Conservation (phyloP, 2,329 filamentous ascomycete genomes). For the Aspergillus caelatus region DNA sequence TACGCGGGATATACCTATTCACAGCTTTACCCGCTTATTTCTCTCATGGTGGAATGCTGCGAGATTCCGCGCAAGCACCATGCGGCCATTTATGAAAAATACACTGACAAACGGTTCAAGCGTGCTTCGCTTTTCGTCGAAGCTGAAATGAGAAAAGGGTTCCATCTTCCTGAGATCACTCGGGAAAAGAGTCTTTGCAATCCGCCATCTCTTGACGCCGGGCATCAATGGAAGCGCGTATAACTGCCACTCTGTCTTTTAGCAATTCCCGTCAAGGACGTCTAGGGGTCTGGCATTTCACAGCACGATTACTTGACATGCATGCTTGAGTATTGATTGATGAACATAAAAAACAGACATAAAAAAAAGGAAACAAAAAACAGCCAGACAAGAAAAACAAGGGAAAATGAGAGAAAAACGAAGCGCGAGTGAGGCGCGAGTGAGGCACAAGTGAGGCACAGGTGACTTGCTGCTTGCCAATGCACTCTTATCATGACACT, state of each 20-base stretch:
- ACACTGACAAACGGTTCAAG: constrained; percentile 84
- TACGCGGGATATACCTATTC: constrained; percentile 91
- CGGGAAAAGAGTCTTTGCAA: constrained; percentile 20
- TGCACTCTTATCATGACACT: constrained; percentile 7
- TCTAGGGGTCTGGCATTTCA: not conserved
- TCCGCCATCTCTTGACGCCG: constrained; percentile 14
- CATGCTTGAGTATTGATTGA: not conserved
- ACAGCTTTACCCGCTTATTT: constrained; percentile 77
- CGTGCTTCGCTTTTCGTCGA: constrained; percentile 79
- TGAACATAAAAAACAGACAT: not conserved
- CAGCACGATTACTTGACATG: not conserved
- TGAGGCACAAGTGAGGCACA: too few relatives aligned
- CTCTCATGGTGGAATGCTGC: constrained; percentile 84
- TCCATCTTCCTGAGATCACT: constrained; percentile 49
- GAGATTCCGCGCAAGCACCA: constrained; percentile 81
- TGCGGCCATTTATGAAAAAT: constrained; percentile 86
- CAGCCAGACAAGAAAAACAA: not conserved
- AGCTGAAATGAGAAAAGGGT: constrained; percentile 67
- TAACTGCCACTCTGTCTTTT: constrained; percentile 16
- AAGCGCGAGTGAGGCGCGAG: not conserved
- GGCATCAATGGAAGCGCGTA: constrained; percentile 22
- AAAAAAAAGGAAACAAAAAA: not conserved
- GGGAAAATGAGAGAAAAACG: not conserved
- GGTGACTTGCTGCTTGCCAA: not conserved
- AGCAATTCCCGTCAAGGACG: constrained; percentile 9